Base-by-base conservation (phyloP, 2,329 filamentous ascomycete genomes). In the Xylaria sp. region DNA sequence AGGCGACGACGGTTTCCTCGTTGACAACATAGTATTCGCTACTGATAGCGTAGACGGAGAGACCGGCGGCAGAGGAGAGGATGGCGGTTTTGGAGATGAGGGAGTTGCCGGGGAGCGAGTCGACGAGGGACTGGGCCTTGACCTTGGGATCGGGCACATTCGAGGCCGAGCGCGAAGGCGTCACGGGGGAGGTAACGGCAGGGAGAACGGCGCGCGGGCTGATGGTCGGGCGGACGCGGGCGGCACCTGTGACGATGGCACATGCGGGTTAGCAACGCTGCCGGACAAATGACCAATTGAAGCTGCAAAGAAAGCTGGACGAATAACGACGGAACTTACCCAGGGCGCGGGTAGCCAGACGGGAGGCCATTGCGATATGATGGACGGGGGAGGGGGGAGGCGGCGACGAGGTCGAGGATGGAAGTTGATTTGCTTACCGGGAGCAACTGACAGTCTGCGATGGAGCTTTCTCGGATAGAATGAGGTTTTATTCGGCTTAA, bases 11-110 rank as follows among this genome's bases (percentile, higher is more conserved):
- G 73, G 94, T 92, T 88, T 99, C 96, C 88, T 99, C 96, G 87
- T 99, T 99, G 85, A 99, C 88, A 82, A 99, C 94, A 85, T 98
- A 98, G 87, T 98, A 94, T 90, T 99, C 96, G 86, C 97, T 99
- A 91, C 93, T 97, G 85, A 99, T 94, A 79, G 94, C 96, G 81
- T 96, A 97, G 82, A 97, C 89, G 79, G 93, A 94, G 77, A 97
- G 84, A 85, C 92, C 95, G 79, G 96, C 93, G 74, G 92, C 91
- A 78, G 93, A 94, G 80, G 95, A 98, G 79, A 99, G 92, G 81
- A 98, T 95, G 79, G 96, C 96, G 76, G 93, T 94, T 91, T 99
- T 99, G 84, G 93, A 97, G 81, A 97, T 86, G 74, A 98, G 87
- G 80, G 88, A 95, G 89, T 89, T 97, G 78, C 97, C 96, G 79